Percentiles rank a stretch among this genome's conserved stretches.
phyloP scores from a whole-genome alignment of 257 asterid species.

The Solanum okadae region DNA sequence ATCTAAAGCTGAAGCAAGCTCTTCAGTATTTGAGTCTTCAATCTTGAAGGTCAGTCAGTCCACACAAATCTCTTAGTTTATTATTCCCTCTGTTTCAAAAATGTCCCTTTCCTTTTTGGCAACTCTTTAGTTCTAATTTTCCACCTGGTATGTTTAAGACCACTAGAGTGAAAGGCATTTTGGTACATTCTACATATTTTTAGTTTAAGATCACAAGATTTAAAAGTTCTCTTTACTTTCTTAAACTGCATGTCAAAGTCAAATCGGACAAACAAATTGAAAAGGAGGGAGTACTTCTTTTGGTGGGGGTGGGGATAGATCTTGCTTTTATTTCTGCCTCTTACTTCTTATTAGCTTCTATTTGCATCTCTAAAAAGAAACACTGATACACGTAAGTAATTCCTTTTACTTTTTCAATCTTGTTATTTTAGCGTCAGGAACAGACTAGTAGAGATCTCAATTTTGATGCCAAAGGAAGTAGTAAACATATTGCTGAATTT shows the following conservation, averaged over 20 bases:
- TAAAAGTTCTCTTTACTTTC: not conserved
- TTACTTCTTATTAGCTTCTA: not conserved
- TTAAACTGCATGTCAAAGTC: not conserved
- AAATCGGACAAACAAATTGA: not conserved
- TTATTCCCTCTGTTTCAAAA: not conserved
- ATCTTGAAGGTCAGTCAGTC: conserved; percentile 53
- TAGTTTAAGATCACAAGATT: not conserved
- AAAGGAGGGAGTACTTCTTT: not conserved
- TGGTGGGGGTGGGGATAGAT: not conserved
- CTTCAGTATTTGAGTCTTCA: conserved; percentile 26
- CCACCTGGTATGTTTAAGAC: not conserved
- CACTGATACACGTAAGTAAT: not conserved
- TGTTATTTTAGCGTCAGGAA: not conserved
- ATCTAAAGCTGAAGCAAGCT: conserved; percentile 29
- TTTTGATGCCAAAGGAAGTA: conserved; percentile 11
- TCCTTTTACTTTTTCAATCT: not conserved
- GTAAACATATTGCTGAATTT: conserved; percentile 20
- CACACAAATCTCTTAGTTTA: not conserved
- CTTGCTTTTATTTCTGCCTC: not conserved
- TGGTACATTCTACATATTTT: not conserved
- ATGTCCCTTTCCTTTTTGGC: not conserved
- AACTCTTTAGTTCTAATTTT: not conserved
- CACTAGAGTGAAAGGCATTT: not conserved
- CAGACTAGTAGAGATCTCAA: conserved; percentile 20
- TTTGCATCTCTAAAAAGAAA: not conserved